phyloP scores from a whole-genome alignment of 495 filamentous ascomycete species.

The Podospora sp. region DNA sequence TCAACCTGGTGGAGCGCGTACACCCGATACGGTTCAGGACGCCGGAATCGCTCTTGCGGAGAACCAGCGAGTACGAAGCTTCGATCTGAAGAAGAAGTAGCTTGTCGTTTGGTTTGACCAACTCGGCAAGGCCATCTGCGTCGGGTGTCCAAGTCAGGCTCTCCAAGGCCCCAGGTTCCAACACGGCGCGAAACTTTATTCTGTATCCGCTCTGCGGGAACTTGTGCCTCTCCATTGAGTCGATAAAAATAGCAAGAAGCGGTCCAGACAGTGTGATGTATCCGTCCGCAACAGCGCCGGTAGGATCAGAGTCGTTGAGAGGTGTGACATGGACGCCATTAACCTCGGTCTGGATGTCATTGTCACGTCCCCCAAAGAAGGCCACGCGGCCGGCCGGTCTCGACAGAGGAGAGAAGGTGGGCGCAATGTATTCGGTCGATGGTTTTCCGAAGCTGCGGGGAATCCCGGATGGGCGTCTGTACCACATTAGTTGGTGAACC shows the following conservation, averaged over 20 bases:
- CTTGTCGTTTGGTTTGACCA: too few relatives aligned
- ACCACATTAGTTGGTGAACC: not conserved
- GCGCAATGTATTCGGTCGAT: not conserved
- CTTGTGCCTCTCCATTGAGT: not conserved
- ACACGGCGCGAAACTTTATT: not conserved
- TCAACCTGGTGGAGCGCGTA: too few relatives aligned
- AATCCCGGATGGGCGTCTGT: not conserved
- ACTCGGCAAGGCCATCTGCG: not conserved
- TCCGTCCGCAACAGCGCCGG: not conserved
- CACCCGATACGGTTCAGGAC: too few relatives aligned
- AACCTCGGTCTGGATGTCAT: not conserved
- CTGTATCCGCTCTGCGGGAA: not conserved
- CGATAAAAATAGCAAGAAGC: not conserved
- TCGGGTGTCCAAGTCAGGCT: not conserved
- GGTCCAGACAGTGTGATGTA: not conserved
- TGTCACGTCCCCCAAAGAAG: not conserved
- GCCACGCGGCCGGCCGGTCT: not conserved
- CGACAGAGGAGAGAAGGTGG: not conserved
- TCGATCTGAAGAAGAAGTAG: too few relatives aligned
- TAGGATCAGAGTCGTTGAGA: not conserved
- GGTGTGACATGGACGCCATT: not conserved
- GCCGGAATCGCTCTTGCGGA: too few relatives aligned
- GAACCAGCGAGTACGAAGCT: too few relatives aligned
- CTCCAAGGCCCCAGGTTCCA: not conserved
- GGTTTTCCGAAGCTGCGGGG: not conserved